These are phyloP conservation scores for Emergomyces orientalis DNA, from an alignment of 2,329 filamentous ascomycete species.

Conservation along the genomic window DNA sequence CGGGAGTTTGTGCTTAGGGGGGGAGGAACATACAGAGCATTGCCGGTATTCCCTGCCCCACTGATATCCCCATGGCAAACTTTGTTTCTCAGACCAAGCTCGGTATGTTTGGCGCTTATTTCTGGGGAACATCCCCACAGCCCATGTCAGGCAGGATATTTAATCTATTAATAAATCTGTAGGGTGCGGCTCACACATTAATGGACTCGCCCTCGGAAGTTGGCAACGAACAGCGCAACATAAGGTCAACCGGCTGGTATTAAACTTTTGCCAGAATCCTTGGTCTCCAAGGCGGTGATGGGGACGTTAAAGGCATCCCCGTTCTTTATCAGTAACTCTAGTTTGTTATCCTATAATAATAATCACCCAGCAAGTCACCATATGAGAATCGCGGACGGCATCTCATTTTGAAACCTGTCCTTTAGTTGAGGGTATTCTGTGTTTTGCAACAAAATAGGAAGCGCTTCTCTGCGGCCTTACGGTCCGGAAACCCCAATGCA, in stretches of 20 bases:
- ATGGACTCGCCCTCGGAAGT: background rate
- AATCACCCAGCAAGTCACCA: background rate
- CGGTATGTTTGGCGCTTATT: background rate
- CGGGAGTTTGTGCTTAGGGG: background rate
- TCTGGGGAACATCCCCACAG: background rate
- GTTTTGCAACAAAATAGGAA: no score
- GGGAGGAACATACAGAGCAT: background rate
- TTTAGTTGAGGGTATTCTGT: background rate
- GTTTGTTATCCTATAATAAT: background rate
- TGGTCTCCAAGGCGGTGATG: background rate
- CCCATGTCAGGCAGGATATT: background rate
- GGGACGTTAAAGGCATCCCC: background rate
- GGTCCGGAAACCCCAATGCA: no score
- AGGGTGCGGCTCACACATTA: background rate
- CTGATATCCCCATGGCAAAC: background rate
- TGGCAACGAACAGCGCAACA: background rate
- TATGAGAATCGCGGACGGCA: background rate
- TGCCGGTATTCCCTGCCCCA: background rate
- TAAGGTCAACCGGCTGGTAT: background rate
- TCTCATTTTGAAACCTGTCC: background rate
- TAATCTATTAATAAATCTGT: background rate
- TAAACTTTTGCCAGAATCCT: background rate
- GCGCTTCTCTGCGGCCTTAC: no score
- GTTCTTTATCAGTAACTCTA: background rate
- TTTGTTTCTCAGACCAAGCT: background rate